Base-by-base conservation (phyloP, 1,284 basidiomycete genomes). In the Pholiota adiposa region DNA sequence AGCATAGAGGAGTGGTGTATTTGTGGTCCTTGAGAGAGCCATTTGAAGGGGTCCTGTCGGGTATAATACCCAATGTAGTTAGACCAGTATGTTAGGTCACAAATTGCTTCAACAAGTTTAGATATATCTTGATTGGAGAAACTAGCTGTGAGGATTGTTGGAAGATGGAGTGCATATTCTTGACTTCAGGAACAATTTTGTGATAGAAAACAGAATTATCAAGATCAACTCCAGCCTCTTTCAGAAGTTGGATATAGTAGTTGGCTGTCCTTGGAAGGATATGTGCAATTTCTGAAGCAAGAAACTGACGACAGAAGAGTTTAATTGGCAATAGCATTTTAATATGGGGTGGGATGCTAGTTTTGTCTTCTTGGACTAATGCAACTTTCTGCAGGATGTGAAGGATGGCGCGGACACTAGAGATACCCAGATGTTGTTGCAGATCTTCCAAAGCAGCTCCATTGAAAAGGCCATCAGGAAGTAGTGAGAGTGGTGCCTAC, bases 251-350 rank as follows among this genome's bases (percentile, higher is more conserved):
- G 14, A 4, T 38, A 36, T 6, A 40, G 11, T 14, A 31, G 27
- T 31, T 31, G 4, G 29, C 4, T 31, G 11, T 31, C 29, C 11
- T 31, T 11, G 4, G 29, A 31, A 31, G 29, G 29, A 11, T 11
- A 31, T 31, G 5, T 7, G 52, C 41, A 4, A 54, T 41, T 23
- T 54, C n/a, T 2, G 18, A 19, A 6, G 27, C 11, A 3, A 54
- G 41, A 11, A 21, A 33, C 23, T 34, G 25, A 9, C 18, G 11
- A n/a, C 52, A 54, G 29, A 54, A 44, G 5, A 44, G 40, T 4
- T 41, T 23, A 12, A 54, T 41, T 9, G 52, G 52, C 3, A 41
- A 54, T 6, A 54, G 52, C 27, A 54, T 54, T 14, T 29, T 36
- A 6, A 54, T 18, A 12, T 41, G 52, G 16, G n/a, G 41, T 21